A percentile compares a stretch with the other conserved stretches of the same genome.
Evolutionary conservation across 257 asterid species (phyloP).

Genomic region (Vinca minor): DNA sequence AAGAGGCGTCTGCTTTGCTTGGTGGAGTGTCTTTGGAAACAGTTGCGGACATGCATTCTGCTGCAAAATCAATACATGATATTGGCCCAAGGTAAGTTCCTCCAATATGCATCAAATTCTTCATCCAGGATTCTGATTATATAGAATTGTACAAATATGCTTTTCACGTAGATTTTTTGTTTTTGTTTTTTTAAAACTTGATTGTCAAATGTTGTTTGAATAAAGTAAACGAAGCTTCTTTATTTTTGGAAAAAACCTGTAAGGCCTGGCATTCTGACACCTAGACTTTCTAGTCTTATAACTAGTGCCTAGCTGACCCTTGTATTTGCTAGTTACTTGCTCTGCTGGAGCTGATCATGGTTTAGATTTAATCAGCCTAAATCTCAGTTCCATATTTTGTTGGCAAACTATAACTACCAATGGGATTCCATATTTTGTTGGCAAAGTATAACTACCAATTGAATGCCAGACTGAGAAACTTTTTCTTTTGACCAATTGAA

Average conservation of each 20-base stretch:
- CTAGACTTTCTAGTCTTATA: not conserved
- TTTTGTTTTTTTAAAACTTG: not conserved
- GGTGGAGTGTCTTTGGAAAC: constrained; percentile 63
- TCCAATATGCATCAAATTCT: constrained; percentile 6
- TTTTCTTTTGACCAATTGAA: not conserved
- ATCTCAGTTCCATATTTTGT: not conserved
- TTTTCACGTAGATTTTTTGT: not conserved
- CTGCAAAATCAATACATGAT: constrained; percentile 72
- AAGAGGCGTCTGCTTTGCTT: constrained; percentile 80
- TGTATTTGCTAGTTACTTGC: not conserved
- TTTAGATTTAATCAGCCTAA: not conserved
- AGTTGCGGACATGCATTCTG: constrained; percentile 79
- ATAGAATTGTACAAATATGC: not conserved
- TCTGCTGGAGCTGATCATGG: not conserved
- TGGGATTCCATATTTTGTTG: not conserved
- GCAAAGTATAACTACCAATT: not conserved
- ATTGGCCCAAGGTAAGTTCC: constrained; percentile 74
- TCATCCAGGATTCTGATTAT: not conserved
- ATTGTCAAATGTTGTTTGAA: not conserved
- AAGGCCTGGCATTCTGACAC: not conserved
- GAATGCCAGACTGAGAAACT: not conserved
- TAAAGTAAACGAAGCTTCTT: not conserved
- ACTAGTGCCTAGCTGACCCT: not conserved
- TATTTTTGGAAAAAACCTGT: not conserved
- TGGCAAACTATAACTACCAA: not conserved